These are phyloP conservation scores for Eucalyptus victrix DNA, from an alignment of 345 rosid genomes.

Conservation along the genomic window DNA sequence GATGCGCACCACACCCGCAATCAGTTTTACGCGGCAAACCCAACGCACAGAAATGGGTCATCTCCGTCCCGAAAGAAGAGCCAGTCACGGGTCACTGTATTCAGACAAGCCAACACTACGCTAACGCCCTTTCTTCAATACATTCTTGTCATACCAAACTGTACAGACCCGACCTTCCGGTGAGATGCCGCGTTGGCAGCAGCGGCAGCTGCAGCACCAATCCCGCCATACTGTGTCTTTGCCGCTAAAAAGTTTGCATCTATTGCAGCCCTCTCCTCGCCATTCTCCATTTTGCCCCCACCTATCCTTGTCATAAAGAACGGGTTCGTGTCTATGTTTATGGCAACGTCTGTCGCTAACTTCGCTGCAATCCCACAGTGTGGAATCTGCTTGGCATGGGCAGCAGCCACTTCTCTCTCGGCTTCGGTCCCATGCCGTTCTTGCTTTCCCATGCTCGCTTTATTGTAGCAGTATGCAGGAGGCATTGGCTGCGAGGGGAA, in stretches of 20 bases:
- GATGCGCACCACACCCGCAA: not conserved
- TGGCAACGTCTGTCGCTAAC: constrained; percentile 56
- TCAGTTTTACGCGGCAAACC: not conserved
- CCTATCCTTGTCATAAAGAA: constrained; percentile 61
- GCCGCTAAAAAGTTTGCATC: constrained; percentile 57
- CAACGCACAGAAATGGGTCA: not conserved
- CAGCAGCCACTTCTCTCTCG: constrained; percentile 21
- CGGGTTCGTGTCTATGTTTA: constrained; percentile 71
- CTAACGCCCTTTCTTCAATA: constrained; percentile 14
- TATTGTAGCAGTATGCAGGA: constrained; percentile 23
- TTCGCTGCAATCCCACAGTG: constrained; percentile 44
- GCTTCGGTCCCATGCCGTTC: constrained; percentile 30
- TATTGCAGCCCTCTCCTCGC: constrained; percentile 37
- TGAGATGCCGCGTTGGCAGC: constrained; percentile 30
- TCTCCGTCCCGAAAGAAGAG: not conserved
- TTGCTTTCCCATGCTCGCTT: constrained; percentile 37
- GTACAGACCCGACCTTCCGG: constrained; percentile 72
- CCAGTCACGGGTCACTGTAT: not conserved
- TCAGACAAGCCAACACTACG: not conserved
- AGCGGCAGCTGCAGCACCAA: constrained; percentile 29
- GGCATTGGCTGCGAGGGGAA: constrained; percentile 35
- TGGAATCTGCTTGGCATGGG: constrained; percentile 39
- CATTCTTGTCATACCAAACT: constrained; percentile 64
- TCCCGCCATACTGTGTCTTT: constrained; percentile 45
- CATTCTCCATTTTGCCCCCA: constrained; percentile 38